Percentiles rank a stretch among this genome's conserved stretches.
Evolutionary conservation across 228 moss, liverwort and hornwort genomes (phyloP).

Genomic region (Sphagnum magellanicum): DNA sequence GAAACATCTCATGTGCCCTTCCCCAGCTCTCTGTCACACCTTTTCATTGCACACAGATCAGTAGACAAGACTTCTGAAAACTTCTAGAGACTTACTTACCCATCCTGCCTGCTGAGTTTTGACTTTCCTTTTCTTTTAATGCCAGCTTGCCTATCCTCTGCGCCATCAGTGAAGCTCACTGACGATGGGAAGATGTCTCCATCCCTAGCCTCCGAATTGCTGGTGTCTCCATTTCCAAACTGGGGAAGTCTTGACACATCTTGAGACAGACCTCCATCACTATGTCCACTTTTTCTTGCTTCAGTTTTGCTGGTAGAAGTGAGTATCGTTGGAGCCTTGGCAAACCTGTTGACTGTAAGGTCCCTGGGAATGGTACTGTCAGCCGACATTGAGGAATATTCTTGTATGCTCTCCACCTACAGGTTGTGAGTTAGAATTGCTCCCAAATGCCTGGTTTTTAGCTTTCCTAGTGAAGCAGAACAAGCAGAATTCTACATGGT

Average conservation of each 20-base stretch:
- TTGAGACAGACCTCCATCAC: conserved; percentile 10
- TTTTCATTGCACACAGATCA: background rate
- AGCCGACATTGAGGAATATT: conserved; percentile 12
- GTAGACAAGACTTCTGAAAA: too few species aligned
- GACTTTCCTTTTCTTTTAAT: conserved; percentile 40
- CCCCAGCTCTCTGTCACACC: background rate
- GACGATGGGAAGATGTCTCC: conserved; percentile 17
- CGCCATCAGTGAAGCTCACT: conserved; percentile 33
- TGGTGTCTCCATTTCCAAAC: conserved; percentile 13
- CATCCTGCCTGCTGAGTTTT: conserved; percentile 50
- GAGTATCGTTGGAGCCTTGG: conserved; percentile 1
- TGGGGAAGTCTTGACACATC: conserved; percentile 11
- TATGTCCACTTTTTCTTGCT: conserved; percentile 16
- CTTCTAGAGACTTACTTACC: conserved; percentile 12
- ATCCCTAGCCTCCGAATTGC: conserved; percentile 10
- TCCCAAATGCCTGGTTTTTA: background rate
- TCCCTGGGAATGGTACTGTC: conserved; percentile 12
- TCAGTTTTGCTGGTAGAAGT: conserved; percentile 20
- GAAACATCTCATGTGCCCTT: conserved; percentile 4
- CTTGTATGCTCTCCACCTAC: conserved; percentile 24
- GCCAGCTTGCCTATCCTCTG: conserved; percentile 15
- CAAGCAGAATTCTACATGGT: too few species aligned
- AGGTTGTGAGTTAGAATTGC: background rate
- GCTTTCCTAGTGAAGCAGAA: too few species aligned
- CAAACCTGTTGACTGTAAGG: conserved; percentile 10